A percentile compares a stretch with the other conserved stretches of the same genome.
Conservation (phyloP, 345 rosid species). For the Aethionema arabicum region DNA sequence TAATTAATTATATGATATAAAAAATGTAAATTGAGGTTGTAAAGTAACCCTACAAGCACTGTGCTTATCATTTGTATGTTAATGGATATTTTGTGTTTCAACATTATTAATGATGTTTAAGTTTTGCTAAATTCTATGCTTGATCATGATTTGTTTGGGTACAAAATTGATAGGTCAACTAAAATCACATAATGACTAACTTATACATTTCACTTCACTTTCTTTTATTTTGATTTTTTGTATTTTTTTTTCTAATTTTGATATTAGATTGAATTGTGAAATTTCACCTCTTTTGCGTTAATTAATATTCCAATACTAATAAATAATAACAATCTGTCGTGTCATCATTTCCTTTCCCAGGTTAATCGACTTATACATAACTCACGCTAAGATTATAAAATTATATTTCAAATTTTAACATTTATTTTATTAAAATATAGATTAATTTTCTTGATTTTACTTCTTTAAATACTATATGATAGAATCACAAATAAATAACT, state of each 20-base stretch:
- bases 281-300: slow-evolving; percentile 34
- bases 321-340: slow-evolving; percentile 1
- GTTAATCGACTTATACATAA: not conserved
- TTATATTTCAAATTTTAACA: too few relatives aligned
- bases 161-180: slow-evolving; percentile 76
- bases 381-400: too few relatives aligned
- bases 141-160: slow-evolving; percentile 61
- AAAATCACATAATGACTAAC: slow-evolving; percentile 45
- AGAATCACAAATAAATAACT: too few relatives aligned
- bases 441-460: too few relatives aligned
- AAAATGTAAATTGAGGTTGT: slow-evolving; percentile 11
- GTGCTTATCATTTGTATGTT: slow-evolving; percentile 27
- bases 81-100: slow-evolving; percentile 50
- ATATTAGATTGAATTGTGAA: slow-evolving; percentile 24
- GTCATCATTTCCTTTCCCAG: not conserved
- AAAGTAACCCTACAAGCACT: slow-evolving; percentile 36
- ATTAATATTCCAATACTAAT: slow-evolving; percentile 26
- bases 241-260: slow-evolving; percentile 15
- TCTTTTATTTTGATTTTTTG: slow-evolving; percentile 20
- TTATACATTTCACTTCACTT: slow-evolving; percentile 43
- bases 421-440: too few relatives aligned
- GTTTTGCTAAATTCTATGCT: slow-evolving; percentile 45
- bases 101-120: slow-evolving; percentile 56
- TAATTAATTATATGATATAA: not conserved
- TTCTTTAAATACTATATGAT: too few relatives aligned